Conservation (phyloP, 2,329 filamentous ascomycete genomes). For the Amauroascus verrucosus region DNA sequence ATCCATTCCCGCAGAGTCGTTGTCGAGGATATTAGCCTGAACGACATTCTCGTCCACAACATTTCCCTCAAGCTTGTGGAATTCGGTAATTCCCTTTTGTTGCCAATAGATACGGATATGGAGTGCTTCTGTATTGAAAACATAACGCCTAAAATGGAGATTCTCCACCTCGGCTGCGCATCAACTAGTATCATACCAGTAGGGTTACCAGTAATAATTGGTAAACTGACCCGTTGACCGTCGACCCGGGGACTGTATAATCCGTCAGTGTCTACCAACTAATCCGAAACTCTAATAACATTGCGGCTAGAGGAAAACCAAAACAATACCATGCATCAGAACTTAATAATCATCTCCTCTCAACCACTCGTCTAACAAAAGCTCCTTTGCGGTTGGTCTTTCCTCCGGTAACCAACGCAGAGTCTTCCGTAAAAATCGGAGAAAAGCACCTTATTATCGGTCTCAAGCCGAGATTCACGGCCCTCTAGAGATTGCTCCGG, state of each 20-base stretch:
- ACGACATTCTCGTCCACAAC: conserved; percentile 9
- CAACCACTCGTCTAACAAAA: background rate
- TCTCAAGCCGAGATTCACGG: conserved; percentile 14
- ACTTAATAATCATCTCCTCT: background rate
- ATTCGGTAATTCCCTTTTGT: conserved; percentile 4
- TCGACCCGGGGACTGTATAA: too few species aligned
- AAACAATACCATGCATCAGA: too few species aligned
- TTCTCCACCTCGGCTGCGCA: conserved; percentile 1
- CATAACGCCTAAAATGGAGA: conserved; percentile 3
- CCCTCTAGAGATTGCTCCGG: background rate
- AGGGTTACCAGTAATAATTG: too few species aligned
- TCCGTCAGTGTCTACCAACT: too few species aligned
- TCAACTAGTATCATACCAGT: too few species aligned
- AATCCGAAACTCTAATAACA: too few species aligned
- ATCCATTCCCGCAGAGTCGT: conserved; percentile 6
- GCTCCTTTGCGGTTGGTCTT: background rate
- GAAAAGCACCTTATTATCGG: conserved; percentile 15
- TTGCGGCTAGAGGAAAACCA: too few species aligned
- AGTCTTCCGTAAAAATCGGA: conserved; percentile 18
- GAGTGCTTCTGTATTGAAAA: background rate
- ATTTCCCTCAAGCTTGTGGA: background rate
- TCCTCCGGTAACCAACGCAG: conserved; percentile 15
- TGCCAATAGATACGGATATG: conserved; percentile 9
- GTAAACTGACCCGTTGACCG: too few species aligned
- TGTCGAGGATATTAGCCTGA: conserved; percentile 3